Evolutionary conservation across 352 stramenopile species (phyloP).

Genomic region (Pythium diclinum): DNA sequence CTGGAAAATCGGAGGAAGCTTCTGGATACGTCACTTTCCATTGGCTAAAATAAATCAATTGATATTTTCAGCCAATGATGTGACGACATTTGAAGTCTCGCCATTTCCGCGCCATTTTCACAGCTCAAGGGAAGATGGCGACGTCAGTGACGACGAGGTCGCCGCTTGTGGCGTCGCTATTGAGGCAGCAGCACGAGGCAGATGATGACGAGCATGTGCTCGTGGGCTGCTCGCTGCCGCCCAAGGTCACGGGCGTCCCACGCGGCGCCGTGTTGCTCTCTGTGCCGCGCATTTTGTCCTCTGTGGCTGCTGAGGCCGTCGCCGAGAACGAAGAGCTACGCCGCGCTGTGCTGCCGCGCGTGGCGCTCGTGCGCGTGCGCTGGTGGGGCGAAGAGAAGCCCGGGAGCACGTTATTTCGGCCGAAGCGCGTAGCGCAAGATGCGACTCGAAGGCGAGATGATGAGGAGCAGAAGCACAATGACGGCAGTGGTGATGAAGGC

Average conservation of each 20-base stretch:
- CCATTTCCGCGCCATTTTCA: constrained; percentile 6
- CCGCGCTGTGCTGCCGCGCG: constrained; percentile 23
- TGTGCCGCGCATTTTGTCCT: constrained; percentile 40
- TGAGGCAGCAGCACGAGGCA: constrained; percentile 2
- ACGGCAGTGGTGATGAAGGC: constrained; percentile 1
- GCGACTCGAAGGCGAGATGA: constrained; percentile 2
- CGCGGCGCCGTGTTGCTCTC: constrained; percentile 36
- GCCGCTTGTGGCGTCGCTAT: constrained; percentile 1
- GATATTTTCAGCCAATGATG: background rate
- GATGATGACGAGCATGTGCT: constrained; percentile 25
- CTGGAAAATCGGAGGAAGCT: background rate
- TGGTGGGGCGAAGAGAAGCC: constrained; percentile 58
- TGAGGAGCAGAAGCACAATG: constrained; percentile 7
- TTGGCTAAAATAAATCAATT: constrained; percentile 5
- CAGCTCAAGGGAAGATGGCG: background rate
- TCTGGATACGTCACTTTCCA: background rate
- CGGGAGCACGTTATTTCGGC: constrained; percentile 45
- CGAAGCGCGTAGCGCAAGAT: constrained; percentile 16
- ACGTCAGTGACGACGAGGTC: background rate
- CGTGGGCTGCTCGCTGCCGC: constrained; percentile 37
- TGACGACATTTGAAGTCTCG: background rate
- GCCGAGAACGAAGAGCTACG: background rate
- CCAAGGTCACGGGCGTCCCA: constrained; percentile 32
- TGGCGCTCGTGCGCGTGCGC: constrained; percentile 46
- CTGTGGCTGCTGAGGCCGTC: constrained; percentile 28